phyloP scores from a whole-genome alignment of 2,329 filamentous ascomycete genomes.

The Massarina eburnea region DNA sequence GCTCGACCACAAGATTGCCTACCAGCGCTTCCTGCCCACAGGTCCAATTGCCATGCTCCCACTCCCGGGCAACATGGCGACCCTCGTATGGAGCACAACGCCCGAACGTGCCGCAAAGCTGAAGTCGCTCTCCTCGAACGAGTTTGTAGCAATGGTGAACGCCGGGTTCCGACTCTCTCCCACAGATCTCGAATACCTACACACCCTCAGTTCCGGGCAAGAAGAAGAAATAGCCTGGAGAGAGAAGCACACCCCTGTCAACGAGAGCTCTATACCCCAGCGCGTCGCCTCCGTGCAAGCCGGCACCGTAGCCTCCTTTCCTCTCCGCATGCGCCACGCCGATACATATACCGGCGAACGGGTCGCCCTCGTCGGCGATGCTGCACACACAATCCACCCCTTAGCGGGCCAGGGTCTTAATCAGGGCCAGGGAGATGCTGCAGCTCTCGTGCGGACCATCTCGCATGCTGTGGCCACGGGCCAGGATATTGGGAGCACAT shows the following conservation, averaged over 20 bases:
- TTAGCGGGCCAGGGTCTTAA: slow-evolving; percentile 94
- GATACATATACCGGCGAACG: slow-evolving; percentile 89
- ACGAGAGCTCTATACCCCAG: slow-evolving; percentile 60
- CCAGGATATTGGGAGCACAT: slow-evolving; percentile 78
- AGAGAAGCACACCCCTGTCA: slow-evolving; percentile 65
- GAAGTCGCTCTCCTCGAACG: slow-evolving; percentile 69
- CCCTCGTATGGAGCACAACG: slow-evolving; percentile 93
- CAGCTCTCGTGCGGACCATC: slow-evolving; percentile 74
- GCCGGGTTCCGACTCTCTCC: slow-evolving; percentile 83
- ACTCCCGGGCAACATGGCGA: slow-evolving; percentile 78
- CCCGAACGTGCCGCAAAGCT: slow-evolving; percentile 75
- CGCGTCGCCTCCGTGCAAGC: slow-evolving; percentile 71
- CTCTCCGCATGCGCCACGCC: slow-evolving; percentile 88
- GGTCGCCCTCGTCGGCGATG: slow-evolving; percentile 90
- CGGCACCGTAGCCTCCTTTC: slow-evolving; percentile 83
- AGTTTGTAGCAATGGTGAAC: slow-evolving; percentile 88
- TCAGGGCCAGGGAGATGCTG: slow-evolving; percentile 85
- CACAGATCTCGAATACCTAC: slow-evolving; percentile 81
- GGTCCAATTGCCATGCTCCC: slow-evolving; percentile 91
- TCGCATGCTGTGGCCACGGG: slow-evolving; percentile 77
- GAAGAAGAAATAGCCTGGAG: slow-evolving; percentile 85
- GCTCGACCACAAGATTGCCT: slow-evolving; percentile 68
- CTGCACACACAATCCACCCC: slow-evolving; percentile 92
- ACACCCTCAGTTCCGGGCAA: slow-evolving; percentile 57
- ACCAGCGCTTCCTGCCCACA: slow-evolving; percentile 91